Evolutionary conservation across 768 basidiomycete genomes (phyloP).

Genomic region (Macrolepiota albuminosa): DNA sequence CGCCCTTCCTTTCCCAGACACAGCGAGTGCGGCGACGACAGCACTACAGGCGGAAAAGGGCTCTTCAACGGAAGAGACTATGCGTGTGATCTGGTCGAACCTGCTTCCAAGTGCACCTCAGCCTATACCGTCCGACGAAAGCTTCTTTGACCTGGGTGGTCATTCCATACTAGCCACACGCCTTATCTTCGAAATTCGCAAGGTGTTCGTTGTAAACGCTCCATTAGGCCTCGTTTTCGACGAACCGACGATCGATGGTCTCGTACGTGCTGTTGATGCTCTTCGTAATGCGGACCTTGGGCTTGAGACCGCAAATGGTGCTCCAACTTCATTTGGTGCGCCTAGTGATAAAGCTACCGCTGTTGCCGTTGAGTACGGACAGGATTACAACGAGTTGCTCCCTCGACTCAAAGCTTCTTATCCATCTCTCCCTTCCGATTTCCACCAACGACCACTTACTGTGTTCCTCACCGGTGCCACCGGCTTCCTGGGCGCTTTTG

Average conservation of each 20-base stretch:
- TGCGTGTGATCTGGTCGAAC: conserved; percentile 80
- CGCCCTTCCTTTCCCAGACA: conserved; percentile 97
- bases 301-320: conserved; percentile 14
- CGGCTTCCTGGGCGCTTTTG: conserved; percentile 93
- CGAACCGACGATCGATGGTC: conserved; percentile 75
- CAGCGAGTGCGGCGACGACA: conserved; percentile 56
- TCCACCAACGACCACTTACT: conserved; percentile 50
- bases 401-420: conserved; percentile 58
- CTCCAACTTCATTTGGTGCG: conserved; percentile 1
- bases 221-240: conserved; percentile 92
- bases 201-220: conserved; percentile 84
- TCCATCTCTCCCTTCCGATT: conserved; percentile 53
- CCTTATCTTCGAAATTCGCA: conserved; percentile 94
- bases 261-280: conserved; percentile 70
- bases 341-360: conserved; percentile 18
- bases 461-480: conserved; percentile 97
- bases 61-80: conserved; percentile 70
- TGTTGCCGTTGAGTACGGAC: conserved; percentile 61
- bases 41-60: conserved; percentile 32
- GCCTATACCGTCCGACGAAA: conserved; percentile 83
- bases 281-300: conserved; percentile 81
- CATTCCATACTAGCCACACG: conserved; percentile 98
- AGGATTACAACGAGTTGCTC: conserved; percentile 67
- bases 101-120: conserved; percentile 77
- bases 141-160: conserved; percentile 97